phyloP scores from a whole-genome alignment of 441 rosid genomes.

The Populus hybrid region DNA sequence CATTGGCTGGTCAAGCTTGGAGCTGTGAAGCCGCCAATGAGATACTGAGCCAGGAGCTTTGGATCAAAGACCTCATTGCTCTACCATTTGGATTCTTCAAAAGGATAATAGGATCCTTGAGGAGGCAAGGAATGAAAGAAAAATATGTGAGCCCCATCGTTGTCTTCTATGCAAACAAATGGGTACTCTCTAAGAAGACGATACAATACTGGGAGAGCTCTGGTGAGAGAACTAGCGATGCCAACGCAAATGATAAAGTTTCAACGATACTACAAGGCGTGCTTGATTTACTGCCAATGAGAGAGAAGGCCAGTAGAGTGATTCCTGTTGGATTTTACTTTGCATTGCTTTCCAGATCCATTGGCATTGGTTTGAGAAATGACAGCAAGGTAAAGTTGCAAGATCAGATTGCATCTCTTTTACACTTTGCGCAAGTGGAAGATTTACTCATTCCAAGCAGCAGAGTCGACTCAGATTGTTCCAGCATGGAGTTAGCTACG shows the following conservation, averaged over 20 bases:
- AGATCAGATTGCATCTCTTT: constrained; percentile 49
- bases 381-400: constrained; percentile 46
- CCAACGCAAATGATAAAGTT: constrained; percentile 20
- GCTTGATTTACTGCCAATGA: constrained; percentile 52
- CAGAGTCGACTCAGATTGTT: constrained; percentile 29
- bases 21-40: constrained; percentile 42
- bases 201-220: constrained; percentile 43
- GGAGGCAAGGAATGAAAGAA: constrained; percentile 88
- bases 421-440: constrained; percentile 47
- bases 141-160: constrained; percentile 63
- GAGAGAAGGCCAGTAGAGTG: constrained; percentile 49
- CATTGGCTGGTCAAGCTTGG: constrained; percentile 52
- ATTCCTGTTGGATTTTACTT: constrained; percentile 75
- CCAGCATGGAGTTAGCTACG: constrained; percentile 46
- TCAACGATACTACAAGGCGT: constrained; percentile 47
- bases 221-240: constrained; percentile 15
- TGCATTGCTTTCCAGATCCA: constrained; percentile 49
- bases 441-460: constrained; percentile 50
- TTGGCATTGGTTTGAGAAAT: constrained; percentile 43
- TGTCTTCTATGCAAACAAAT: constrained; percentile 59
- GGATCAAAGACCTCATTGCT: constrained; percentile 75
- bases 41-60: constrained; percentile 46
- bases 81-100: constrained; percentile 67
- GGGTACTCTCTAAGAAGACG: constrained; percentile 44
- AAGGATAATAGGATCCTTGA: constrained; percentile 63